phyloP scores from a whole-genome alignment of 2,329 filamentous ascomycete species.

The Zymoseptoria brevis region DNA sequence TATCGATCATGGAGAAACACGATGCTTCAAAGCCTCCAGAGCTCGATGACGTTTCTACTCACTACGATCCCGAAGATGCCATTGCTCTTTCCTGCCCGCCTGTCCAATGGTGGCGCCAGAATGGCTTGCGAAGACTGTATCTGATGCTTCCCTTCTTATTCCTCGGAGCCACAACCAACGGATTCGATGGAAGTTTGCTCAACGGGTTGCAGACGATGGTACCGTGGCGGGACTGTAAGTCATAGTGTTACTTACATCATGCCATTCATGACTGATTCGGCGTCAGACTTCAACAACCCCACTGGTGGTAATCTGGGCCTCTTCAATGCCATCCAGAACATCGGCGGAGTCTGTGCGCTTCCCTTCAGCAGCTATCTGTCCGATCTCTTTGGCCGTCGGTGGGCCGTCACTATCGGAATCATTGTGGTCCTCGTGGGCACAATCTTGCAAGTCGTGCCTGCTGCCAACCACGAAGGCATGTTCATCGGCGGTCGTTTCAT shows the following conservation, averaged over 20 bases:
- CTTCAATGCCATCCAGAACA: slow-evolving; percentile 19
- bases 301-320: slow-evolving; percentile 11
- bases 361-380: slow-evolving; percentile 15
- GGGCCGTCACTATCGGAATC: slow-evolving; percentile 32
- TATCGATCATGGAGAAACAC: too few species aligned
- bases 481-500: slow-evolving; percentile 10
- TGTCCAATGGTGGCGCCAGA: slow-evolving; percentile 14
- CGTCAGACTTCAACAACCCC: slow-evolving; percentile 3
- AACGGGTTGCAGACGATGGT: slow-evolving; percentile 14
- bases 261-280: slow-evolving; percentile 13
- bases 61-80: too few species aligned
- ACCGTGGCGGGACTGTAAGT: too few species aligned
- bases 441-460: slow-evolving; percentile 17
- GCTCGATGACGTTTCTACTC: too few species aligned
- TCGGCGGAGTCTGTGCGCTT: slow-evolving; percentile 17
- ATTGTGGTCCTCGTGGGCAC: slow-evolving; percentile 41
- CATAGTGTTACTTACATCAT: slow-evolving; percentile 1
- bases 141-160: slow-evolving; percentile 8
- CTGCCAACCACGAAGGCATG: slow-evolving; percentile 6
- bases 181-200: slow-evolving; percentile 24
- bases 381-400: slow-evolving; percentile 20
- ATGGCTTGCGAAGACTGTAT: slow-evolving; percentile 11
- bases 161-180: slow-evolving; percentile 19
- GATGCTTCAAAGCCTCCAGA: too few species aligned
- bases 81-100: too few species aligned